phyloP scores from a whole-genome alignment of 441 rosid genomes.

The Gossypium schwendimanii region DNA sequence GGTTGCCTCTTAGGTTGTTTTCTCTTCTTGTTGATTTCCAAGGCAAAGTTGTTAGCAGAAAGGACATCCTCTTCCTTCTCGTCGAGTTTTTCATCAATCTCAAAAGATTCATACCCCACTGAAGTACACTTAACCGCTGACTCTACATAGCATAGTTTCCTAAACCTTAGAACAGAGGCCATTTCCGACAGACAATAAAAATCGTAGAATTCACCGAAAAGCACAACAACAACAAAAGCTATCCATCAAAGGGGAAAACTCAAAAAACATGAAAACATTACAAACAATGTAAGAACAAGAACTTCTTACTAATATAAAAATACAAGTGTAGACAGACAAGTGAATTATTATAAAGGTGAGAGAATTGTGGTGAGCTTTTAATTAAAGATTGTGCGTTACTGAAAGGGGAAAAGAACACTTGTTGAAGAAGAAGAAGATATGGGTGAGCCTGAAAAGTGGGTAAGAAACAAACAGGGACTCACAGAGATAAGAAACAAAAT shows the following conservation, averaged over 20 bases:
- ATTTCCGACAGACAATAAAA: neutral
- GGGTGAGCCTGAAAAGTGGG: constrained; percentile 10
- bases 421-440: constrained; percentile 18
- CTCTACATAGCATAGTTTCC: constrained; percentile 36
- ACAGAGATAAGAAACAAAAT: neutral
- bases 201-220: neutral
- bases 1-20: constrained; percentile 17
- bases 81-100: constrained; percentile 14
- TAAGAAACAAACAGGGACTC: constrained; percentile 6
- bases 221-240: constrained; percentile 15
- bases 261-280: neutral
- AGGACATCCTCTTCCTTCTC: constrained; percentile 21
- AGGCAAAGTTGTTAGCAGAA: constrained; percentile 2
- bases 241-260: constrained; percentile 2
- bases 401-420: constrained; percentile 12
- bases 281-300: neutral
- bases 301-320: neutral
- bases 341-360: neutral
- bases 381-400: constrained; percentile 15
- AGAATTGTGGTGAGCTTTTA: constrained; percentile 6
- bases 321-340: neutral
- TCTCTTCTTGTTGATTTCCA: constrained; percentile 15
- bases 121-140: constrained; percentile 17
- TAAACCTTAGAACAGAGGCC: constrained; percentile 39
- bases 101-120: constrained; percentile 20